Percentiles rank a stretch among this genome's conserved stretches.
Evolutionary conservation across 2,329 filamentous ascomycete species (phyloP).

Genomic region (Sclerotinia minor): DNA sequence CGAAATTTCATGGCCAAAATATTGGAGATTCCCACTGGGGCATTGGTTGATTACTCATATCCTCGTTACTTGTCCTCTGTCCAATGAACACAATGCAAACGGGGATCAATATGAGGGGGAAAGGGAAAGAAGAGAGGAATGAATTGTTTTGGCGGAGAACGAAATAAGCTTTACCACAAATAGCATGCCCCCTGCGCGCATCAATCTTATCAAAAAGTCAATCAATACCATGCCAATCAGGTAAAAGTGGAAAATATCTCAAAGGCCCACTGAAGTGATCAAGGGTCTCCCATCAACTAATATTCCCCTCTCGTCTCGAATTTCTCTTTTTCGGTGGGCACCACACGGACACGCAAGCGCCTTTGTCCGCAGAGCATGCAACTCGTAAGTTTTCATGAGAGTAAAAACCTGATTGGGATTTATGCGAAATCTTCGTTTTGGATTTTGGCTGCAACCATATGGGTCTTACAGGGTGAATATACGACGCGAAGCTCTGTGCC

Average conservation of each 20-base stretch:
- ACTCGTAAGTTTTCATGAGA: background rate
- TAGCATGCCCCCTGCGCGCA: slow-evolving; percentile 3
- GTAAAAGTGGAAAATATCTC: background rate
- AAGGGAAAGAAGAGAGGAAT: background rate
- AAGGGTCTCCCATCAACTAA: slow-evolving; percentile 14
- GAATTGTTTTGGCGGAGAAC: background rate
- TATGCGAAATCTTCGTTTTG: background rate
- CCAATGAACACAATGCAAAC: background rate
- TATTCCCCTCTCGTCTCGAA: slow-evolving; percentile 5
- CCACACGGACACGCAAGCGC: slow-evolving; percentile 11
- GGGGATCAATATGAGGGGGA: background rate
- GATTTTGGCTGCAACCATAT: background rate
- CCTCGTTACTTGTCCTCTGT: background rate
- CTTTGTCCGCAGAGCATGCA: slow-evolving; percentile 2
- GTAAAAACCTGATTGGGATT: background rate
- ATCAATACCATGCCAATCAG: slow-evolving; percentile 10
- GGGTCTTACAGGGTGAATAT: background rate
- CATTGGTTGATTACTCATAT: background rate
- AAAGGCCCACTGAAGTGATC: slow-evolving; percentile 3
- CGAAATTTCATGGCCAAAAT: background rate
- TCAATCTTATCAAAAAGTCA: slow-evolving; percentile 12
- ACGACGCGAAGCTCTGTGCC: background rate
- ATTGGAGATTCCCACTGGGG: too few species aligned
- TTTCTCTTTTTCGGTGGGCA: slow-evolving; percentile 2
- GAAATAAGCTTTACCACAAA: slow-evolving; percentile 17